Conservation (phyloP, 169 alveolate species). For the Eimeria maxima region DNA sequence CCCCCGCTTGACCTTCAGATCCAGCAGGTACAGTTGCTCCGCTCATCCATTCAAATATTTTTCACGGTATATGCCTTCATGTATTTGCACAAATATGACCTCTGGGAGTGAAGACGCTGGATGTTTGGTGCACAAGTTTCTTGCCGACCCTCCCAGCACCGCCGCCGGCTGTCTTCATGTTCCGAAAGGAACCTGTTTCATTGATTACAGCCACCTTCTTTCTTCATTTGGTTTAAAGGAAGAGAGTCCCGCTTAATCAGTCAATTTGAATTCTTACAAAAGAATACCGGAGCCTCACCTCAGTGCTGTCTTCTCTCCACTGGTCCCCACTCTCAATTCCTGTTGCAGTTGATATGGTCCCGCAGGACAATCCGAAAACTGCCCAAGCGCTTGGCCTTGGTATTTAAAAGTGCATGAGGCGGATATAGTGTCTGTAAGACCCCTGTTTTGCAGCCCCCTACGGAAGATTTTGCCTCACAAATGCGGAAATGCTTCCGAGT, state of each 20-base stretch:
- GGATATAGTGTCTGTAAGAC: not conserved
- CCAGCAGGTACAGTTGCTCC: not conserved
- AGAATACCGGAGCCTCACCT: not conserved
- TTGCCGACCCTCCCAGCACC: not conserved
- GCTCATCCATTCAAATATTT: not conserved
- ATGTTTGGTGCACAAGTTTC: not conserved
- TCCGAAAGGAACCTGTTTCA: not conserved
- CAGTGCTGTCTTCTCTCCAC: not conserved
- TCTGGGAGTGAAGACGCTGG: not conserved
- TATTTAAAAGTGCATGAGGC: no score
- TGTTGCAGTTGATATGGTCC: no score
- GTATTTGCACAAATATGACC: not conserved
- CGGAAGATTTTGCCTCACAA: not conserved
- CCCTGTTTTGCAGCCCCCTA: not conserved
- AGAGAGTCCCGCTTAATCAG: not conserved
- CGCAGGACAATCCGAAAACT: not conserved
- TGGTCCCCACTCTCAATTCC: no score
- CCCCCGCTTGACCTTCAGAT: not conserved
- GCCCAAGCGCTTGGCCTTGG: not conserved
- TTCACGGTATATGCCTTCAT: no score
- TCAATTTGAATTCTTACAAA: not conserved
- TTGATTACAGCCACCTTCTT: not conserved
- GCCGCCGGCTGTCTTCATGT: not conserved
- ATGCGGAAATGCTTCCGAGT: not conserved
- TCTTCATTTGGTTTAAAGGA: not conserved